phyloP scores from a whole-genome alignment of 148 eudicot species.

The Tetragonia tetragonoides region DNA sequence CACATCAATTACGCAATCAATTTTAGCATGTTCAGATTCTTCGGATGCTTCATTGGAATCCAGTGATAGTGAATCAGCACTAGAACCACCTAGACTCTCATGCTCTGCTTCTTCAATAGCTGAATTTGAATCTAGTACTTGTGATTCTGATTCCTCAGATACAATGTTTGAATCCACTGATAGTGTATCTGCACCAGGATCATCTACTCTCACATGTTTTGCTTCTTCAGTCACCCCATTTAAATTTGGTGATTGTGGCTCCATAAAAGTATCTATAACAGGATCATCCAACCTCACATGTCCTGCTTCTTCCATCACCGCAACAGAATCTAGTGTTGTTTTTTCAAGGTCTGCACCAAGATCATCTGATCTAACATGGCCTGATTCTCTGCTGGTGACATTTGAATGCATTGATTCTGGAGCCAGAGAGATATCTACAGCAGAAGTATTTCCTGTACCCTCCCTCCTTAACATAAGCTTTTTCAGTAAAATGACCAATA shows the following conservation, averaged over 20 bases:
- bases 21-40: constrained; percentile 21
- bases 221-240: constrained; percentile 13
- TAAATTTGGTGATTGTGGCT: constrained; percentile 15
- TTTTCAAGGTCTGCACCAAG: constrained; percentile 4
- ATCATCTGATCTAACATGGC: constrained; percentile 18
- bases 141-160: constrained; percentile 5
- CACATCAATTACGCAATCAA: constrained; percentile 13
- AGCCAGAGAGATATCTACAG: constrained; percentile 6
- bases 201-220: neutral
- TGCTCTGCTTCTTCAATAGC: constrained; percentile 15
- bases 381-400: constrained; percentile 5
- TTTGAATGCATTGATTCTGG: constrained; percentile 15
- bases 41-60: neutral
- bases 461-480: constrained; percentile 21
- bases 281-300: constrained; percentile 13
- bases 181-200: constrained; percentile 5
- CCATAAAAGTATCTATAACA: constrained; percentile 5
- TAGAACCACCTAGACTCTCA: neutral
- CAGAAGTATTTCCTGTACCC: constrained; percentile 15
- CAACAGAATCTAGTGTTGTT: constrained; percentile 9
- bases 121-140: constrained; percentile 2
- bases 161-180: neutral
- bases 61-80: neutral
- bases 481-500: constrained; percentile 18
- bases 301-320: constrained; percentile 3